Evolutionary conservation across 176 grass and related monocot species (phyloP), one percentile per base, ranked within the genome.

Genomic region (Rhynchospora breviuscula): DNA sequence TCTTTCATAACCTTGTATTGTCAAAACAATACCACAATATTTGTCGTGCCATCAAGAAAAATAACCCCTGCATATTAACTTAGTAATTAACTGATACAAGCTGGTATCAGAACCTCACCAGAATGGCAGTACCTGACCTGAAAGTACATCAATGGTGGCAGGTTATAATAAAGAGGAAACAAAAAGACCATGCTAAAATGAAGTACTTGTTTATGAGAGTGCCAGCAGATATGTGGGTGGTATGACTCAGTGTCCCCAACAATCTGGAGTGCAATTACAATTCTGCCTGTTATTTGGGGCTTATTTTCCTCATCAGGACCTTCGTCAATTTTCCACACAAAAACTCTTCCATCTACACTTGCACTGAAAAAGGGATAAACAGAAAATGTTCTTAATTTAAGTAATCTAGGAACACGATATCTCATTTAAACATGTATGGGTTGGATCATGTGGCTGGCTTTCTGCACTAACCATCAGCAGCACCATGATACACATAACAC

Each of bases 181-280:
- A 81, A 87, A 77, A 86, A 25, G 80, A 53, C 58, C 57, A 9
- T 31, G 10, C 75, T 54, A 40, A 84, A 67, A 82, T 84, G 71
- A 85, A 79, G 19, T 94, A 94, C 95, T 87, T 98, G 95, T 90
- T 98, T 98, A 86, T 98, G 95, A 59, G 95, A 94, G 82, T 98
- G 89, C 92, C 92, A 98, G 67, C 95, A 93, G 85, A 98, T 94
- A 88, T 87, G 90, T 44, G 95, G 95, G 90, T 98, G 95, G 81
- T 88, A 98, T 21, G 86, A 91, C 70, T 90, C 90, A 35, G 81
- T 83, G 75, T 93, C 79, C 72, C 95, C 95, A 56, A 91, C 78
- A 85, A 98, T 93, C 65, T 95, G 88, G 79, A 98, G 86, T 59
- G 95, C 91, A 45, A 80, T 87, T 88, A 91, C 82, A 84, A 95